Conservation (phyloP, 225 moss, liverwort and hornwort genomes). For the Anthoceros angustus region DNA sequence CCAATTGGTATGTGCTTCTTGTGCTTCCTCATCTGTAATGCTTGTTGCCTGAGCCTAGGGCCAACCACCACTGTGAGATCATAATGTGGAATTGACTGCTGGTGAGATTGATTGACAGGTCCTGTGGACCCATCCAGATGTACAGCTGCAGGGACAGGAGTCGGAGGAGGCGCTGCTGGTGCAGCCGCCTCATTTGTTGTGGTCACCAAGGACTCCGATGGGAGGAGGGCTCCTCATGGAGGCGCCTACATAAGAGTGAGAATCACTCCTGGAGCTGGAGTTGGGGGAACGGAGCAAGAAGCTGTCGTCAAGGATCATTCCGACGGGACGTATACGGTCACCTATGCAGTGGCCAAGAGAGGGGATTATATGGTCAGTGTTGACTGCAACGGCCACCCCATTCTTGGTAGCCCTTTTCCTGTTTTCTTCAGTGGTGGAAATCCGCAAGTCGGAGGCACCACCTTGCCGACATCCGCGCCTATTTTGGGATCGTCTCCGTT, state of each 20-base stretch:
- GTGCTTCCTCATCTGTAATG: background rate
- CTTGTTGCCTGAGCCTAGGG: background rate
- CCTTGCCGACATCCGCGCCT: slow-evolving; percentile 56
- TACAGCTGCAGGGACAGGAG: slow-evolving; percentile 94
- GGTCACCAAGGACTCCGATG: slow-evolving; percentile 77
- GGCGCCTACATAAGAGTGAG: slow-evolving; percentile 96
- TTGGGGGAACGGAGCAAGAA: slow-evolving; percentile 82
- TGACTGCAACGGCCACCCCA: slow-evolving; percentile 76
- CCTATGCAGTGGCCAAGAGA: slow-evolving; percentile 92
- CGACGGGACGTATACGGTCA: slow-evolving; percentile 93
- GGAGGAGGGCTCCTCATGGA: slow-evolving; percentile 68
- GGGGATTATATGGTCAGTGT: slow-evolving; percentile 98
- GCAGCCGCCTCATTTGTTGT: slow-evolving; percentile 93
- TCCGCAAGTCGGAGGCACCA: slow-evolving; percentile 49
- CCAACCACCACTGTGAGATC: background rate
- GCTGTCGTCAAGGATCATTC: slow-evolving; percentile 98
- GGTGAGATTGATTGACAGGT: slow-evolving; percentile 15
- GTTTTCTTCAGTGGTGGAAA: slow-evolving; percentile 97
- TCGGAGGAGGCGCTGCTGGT: slow-evolving; percentile 87
- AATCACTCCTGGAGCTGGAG: slow-evolving; percentile 87
- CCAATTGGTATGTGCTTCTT: slow-evolving; percentile 22
- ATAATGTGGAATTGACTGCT: slow-evolving; percentile 3
- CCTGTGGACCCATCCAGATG: slow-evolving; percentile 80
- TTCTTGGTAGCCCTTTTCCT: slow-evolving; percentile 87
- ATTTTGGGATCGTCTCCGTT: slow-evolving; percentile 60